Percentiles rank a stretch among this genome's conserved stretches.
phyloP scores from a whole-genome alignment of 352 stramenopile genomes.

The Phytophthora syringae region DNA sequence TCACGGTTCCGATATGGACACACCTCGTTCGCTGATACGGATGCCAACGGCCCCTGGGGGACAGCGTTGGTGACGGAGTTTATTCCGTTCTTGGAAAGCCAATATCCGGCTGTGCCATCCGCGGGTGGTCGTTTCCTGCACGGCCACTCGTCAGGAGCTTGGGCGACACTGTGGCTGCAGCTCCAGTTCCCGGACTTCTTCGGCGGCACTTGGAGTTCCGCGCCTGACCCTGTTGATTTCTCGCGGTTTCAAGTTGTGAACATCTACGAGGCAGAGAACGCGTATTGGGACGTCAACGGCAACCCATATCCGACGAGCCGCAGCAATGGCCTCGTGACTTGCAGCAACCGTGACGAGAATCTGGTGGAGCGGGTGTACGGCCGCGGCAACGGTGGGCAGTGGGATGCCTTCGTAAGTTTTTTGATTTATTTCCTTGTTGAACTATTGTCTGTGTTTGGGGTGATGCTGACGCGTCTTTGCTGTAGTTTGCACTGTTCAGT shows the following conservation, averaged over 20 bases:
- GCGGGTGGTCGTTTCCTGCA: constrained; percentile 63
- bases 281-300: constrained; percentile 74
- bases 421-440: background rate
- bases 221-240: constrained; percentile 77
- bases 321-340: constrained; percentile 52
- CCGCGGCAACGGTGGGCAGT: constrained; percentile 77
- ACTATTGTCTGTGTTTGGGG: background rate
- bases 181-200: constrained; percentile 79
- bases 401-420: constrained; percentile 78
- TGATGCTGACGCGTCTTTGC: constrained; percentile 9
- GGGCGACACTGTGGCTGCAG: constrained; percentile 77
- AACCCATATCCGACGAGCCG: constrained; percentile 65
- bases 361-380: constrained; percentile 68
- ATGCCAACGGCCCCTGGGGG: constrained; percentile 70
- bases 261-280: constrained; percentile 76
- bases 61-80: constrained; percentile 75
- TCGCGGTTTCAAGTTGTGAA: constrained; percentile 69
- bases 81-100: constrained; percentile 68
- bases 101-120: constrained; percentile 44
- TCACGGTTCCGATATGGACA: constrained; percentile 81
- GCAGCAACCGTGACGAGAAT: constrained; percentile 78
- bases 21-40: constrained; percentile 77
- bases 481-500: constrained; percentile 70
- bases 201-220: constrained; percentile 76
- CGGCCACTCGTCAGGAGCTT: constrained; percentile 75